These are phyloP conservation scores for Udeniomyces megalosporus DNA, from an alignment of 768 basidiomycete genomes.

Conservation along the genomic window DNA sequence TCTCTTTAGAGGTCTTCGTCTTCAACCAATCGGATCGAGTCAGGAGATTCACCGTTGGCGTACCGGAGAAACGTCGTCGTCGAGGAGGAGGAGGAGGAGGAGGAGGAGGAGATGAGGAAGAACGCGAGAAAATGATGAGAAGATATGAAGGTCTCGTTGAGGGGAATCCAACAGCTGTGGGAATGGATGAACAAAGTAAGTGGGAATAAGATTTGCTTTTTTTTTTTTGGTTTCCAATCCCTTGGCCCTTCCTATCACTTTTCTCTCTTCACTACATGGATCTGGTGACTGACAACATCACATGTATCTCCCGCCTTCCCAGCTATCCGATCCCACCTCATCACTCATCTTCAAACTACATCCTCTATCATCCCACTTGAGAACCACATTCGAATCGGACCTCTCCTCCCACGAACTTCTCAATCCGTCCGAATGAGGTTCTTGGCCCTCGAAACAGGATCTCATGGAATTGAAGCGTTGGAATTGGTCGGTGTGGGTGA, in stretches of 20 bases:
- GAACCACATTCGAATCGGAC: slow-evolving; percentile 27
- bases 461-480: slow-evolving; percentile 56
- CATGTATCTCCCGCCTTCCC: background rate
- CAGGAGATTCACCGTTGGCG: slow-evolving; percentile 58
- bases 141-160: too few species aligned
- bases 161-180: too few species aligned
- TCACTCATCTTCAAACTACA: slow-evolving; percentile 14
- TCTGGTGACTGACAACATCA: too few species aligned
- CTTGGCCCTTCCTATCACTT: background rate
- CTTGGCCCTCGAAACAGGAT: slow-evolving; percentile 59
- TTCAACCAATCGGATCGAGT: slow-evolving; percentile 62
- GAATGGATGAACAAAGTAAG: too few species aligned
- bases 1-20: slow-evolving; percentile 72
- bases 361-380: slow-evolving; percentile 25
- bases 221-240: too few species aligned
- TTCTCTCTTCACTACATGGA: background rate
- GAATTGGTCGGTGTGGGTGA: slow-evolving; percentile 61
- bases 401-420: slow-evolving; percentile 38
- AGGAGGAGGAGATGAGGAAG: slow-evolving; percentile 4
- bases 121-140: too few species aligned
- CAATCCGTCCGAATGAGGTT: slow-evolving; percentile 79
- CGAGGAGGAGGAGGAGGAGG: slow-evolving; percentile 9
- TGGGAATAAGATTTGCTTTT: background rate
- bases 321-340: slow-evolving; percentile 19
- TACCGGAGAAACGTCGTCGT: slow-evolving; percentile 34